Evolutionary conservation across 2,329 filamentous ascomycete genomes (phyloP), one percentile per base, ranked within the genome.

Genomic region (Monascus ruber): DNA sequence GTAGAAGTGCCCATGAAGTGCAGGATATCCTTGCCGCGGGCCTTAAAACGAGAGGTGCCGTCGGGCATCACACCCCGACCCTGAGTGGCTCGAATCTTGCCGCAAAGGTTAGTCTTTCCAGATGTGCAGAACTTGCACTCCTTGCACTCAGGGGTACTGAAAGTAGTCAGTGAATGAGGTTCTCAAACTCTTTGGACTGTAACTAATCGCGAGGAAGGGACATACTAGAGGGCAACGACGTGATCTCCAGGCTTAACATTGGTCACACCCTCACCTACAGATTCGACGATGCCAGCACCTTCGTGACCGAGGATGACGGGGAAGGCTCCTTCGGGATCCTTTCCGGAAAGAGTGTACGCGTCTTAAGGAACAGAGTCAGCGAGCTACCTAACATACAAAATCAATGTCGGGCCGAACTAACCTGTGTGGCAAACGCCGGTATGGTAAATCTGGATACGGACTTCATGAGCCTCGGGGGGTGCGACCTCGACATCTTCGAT

Each of bases 121-220:
- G 89, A 96, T 68, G 86, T 91, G 82, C 91, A 98, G 77, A 96
- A 96, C 73, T 96, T 96, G 80, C 91, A 98, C 67, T 96, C 89
- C 52, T 78, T 74, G 73, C 91, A 96, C 72, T 96, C 89, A 49
- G 91, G 91, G 35, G 88, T 96, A 74, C 87, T 94, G 57, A n/a
- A 33, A 24, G 34, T 32, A 37, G 42, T 35, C 17, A 17, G 41
- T 29, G 6, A 29, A 29, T 3, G 36, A n/a, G 24, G 38, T 37
- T 29, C 29, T 25, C 5, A 31, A 28, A 32, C 17, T 6, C 7
- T 4, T 31, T 5, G 10, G 34, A 24, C 7, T 24, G 7, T 17
- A 5, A 24, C 26, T 27, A 25, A 24, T 4, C 9, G 36, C 37
- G 34, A 9, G 29, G 38, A 35, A 40, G 36, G 25, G 6, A 66